Conservation (phyloP, 2,329 filamentous ascomycete species). For the Claviceps pazoutovae region DNA sequence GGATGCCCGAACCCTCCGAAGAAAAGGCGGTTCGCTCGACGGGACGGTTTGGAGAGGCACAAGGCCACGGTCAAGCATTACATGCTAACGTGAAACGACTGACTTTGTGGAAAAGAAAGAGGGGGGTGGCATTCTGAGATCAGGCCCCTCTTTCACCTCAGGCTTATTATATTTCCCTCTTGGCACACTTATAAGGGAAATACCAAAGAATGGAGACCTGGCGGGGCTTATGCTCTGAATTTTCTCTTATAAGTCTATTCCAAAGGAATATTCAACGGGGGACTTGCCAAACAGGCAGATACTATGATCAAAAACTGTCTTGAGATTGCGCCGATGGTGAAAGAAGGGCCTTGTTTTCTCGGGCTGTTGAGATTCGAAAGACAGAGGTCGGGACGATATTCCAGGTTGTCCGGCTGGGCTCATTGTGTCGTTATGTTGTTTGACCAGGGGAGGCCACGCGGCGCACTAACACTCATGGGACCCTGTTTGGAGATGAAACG, state of each 20-base stretch:
- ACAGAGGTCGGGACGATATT: background rate
- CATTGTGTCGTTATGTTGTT: background rate
- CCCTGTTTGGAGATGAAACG: background rate
- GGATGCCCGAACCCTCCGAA: constrained; percentile 27
- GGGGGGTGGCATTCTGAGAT: background rate
- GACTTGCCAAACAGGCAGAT: background rate
- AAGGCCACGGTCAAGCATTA: constrained; percentile 26
- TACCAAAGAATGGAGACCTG: too few species aligned
- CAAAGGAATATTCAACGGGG: background rate
- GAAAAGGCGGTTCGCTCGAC: constrained; percentile 27
- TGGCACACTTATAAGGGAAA: too few species aligned
- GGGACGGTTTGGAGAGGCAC: constrained; percentile 28
- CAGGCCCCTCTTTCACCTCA: background rate
- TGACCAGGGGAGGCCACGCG: too few species aligned
- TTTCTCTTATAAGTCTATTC: background rate
- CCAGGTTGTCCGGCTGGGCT: background rate
- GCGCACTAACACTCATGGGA: too few species aligned
- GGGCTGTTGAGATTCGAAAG: background rate
- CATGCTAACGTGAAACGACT: constrained; percentile 13
- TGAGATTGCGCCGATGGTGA: background rate
- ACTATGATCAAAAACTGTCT: background rate
- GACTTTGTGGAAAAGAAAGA: background rate
- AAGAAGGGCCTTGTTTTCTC: background rate
- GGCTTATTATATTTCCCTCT: too few species aligned
- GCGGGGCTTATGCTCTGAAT: background rate